These are phyloP conservation scores for Neocallimastix lanati DNA, from an alignment of 192 early-diverging fungal species.

Conservation along the genomic window DNA sequence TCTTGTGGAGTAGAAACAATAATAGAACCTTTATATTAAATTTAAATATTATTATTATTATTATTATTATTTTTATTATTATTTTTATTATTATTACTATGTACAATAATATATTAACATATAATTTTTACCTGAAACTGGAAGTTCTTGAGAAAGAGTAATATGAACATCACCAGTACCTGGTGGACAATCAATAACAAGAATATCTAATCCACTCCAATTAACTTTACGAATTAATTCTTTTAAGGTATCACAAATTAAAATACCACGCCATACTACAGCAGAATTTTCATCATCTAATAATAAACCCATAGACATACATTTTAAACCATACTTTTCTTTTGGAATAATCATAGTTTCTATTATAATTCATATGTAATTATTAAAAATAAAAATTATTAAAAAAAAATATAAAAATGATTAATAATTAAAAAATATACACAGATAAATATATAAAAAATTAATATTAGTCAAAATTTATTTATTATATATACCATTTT, in stretches of 20 bases:
- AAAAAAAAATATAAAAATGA: too few relatives aligned
- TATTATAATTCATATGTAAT: background rate
- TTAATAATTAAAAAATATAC: too few relatives aligned
- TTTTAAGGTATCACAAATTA: conserved; percentile 54
- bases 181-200: conserved; percentile 82
- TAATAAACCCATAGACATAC: conserved; percentile 86
- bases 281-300: conserved; percentile 41
- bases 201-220: conserved; percentile 53
- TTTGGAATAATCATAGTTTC: conserved; percentile 45
- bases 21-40: conserved; percentile 52
- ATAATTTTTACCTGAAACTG: conserved; percentile 38
- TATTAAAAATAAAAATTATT: too few relatives aligned
- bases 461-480: background rate
- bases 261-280: conserved; percentile 79
- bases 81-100: too few relatives aligned
- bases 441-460: background rate
- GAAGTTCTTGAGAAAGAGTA: conserved; percentile 61
- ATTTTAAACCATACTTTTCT: conserved; percentile 67
- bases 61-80: too few relatives aligned
- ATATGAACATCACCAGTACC: conserved; percentile 83
- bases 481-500: conserved; percentile 16
- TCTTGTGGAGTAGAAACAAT: conserved; percentile 87
- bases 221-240: conserved; percentile 69
- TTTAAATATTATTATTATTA: too few relatives aligned
- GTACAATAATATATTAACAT: too few relatives aligned